Conservation (phyloP, 1,284 basidiomycete genomes). For the Ganoderma lucidum region DNA sequence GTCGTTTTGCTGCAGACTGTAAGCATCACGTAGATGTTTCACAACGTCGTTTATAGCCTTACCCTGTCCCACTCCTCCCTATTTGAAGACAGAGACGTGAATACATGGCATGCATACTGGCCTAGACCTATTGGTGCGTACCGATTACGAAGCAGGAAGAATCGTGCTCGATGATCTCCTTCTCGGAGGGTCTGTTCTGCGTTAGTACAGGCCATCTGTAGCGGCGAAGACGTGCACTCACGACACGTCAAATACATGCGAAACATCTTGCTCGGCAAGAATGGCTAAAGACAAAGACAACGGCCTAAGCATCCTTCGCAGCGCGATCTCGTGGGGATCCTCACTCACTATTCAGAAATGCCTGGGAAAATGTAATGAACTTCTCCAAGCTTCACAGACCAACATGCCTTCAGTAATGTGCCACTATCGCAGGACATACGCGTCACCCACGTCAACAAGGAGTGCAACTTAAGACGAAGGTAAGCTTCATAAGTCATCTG, state of each 20-base stretch:
- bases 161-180: slow-evolving; percentile 65
- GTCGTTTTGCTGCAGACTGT: slow-evolving; percentile 67
- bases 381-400: slow-evolving; percentile 62
- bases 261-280: slow-evolving; percentile 52
- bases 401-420: slow-evolving; percentile 1
- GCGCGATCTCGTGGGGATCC: slow-evolving; percentile 41
- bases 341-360: slow-evolving; percentile 38
- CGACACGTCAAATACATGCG: slow-evolving; percentile 64
- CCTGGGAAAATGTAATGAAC: slow-evolving; percentile 67
- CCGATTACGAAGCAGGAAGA: slow-evolving; percentile 75
- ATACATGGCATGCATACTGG: neutral
- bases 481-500: neutral
- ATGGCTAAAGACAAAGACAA: slow-evolving; percentile 53
- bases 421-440: neutral
- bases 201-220: neutral
- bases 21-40: neutral
- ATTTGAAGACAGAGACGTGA: too few relatives aligned
- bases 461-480: slow-evolving; percentile 46
- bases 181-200: slow-evolving; percentile 60
- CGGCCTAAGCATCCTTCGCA: slow-evolving; percentile 47
- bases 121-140: neutral
- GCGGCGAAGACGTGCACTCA: slow-evolving; percentile 41
- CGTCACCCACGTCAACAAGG: slow-evolving; percentile 58
- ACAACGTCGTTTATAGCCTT: slow-evolving; percentile 20
- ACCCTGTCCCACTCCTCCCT: slow-evolving; percentile 75